Evolutionary conservation across 768 basidiomycete species (phyloP), one percentile per base, ranked within the genome.

Genomic region (Pholiota molesta): DNA sequence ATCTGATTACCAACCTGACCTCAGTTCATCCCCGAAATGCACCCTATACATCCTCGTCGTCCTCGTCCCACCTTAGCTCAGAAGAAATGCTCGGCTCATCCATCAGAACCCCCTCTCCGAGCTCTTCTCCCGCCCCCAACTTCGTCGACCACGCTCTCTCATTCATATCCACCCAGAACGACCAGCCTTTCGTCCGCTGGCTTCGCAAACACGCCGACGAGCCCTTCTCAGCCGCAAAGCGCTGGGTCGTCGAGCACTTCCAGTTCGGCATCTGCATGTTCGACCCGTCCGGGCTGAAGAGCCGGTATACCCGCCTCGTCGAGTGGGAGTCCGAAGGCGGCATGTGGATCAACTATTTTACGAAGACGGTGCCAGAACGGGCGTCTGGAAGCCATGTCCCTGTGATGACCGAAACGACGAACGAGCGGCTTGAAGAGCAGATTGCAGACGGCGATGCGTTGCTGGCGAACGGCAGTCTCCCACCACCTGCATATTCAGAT

Each of bases 201-300:
- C 66, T 81, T 29, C 76, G 75, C 55, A 86, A 86, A 64, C 84
- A 88, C 71, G 73, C 79, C 14, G 75, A 84, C 45, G 82, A 81
- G 14, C 85, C 85, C 0, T 67, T 86, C 44, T 70, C 72, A 16
- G 81, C 82, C 5, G 77, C 79, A 37, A 81, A 79, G 66, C 78
- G 79, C 23, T 85, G 82, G 83, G 67, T 86, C 39, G 65, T 82
- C 26, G 85, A 87, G 66, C 79, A 77, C 42, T 83, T 84, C 62
- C 85, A 88, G 68, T 87, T 87, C 62, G 84, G 85, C 4, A 72
- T 74, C 6, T 82, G 79, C 67, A 84, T 87, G 83, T 85, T 87
- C 66, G 85, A 87, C 63, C 83, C 84, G 0, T 66, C 66, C 6
- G 83, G 79, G 0, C 71, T 88, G 44, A 78, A 77, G 55, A 72